phyloP scores from a whole-genome alignment of 1,284 basidiomycete genomes.

The Melanopsichium pennsylvanicum region DNA sequence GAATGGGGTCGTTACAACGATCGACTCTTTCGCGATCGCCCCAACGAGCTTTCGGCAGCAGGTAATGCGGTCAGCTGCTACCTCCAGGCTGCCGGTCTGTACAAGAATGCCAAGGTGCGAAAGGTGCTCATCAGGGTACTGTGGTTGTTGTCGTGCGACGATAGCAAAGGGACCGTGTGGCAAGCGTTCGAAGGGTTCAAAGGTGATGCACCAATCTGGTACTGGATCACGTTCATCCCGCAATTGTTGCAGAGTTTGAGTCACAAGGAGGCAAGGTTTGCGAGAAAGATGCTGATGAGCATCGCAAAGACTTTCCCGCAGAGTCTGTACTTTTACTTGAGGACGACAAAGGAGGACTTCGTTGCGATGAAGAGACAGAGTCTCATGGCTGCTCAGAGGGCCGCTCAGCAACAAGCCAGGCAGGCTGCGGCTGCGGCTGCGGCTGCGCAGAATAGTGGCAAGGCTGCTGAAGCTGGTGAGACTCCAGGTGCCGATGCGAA shows the following conservation, averaged over 20 bases:
- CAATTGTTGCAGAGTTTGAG: constrained; percentile 91
- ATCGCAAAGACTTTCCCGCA: constrained; percentile 94
- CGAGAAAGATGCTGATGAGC: constrained; percentile 85
- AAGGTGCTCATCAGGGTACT: constrained; percentile 89
- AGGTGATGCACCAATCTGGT: constrained; percentile 96
- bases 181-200: constrained; percentile 95
- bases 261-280: constrained; percentile 90
- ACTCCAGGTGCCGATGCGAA: constrained; percentile 16
- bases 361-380: constrained; percentile 67
- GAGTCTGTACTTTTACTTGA: constrained; percentile 92
- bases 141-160: constrained; percentile 96
- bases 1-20: constrained; percentile 98
- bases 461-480: constrained; percentile 16
- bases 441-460: constrained; percentile 21
- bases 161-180: constrained; percentile 77
- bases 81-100: constrained; percentile 93
- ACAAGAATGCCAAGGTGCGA: constrained; percentile 92
- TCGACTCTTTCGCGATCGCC: constrained; percentile 79
- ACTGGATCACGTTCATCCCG: constrained; percentile 97
- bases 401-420: constrained; percentile 67
- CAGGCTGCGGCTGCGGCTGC: constrained; percentile 46
- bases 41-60: constrained; percentile 68
- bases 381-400: constrained; percentile 53
- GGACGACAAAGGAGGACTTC: constrained; percentile 88
- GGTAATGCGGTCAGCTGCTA: constrained; percentile 96